Evolutionary conservation across 2,329 filamentous ascomycete species (phyloP).

Genomic region (Fusarium sp.): DNA sequence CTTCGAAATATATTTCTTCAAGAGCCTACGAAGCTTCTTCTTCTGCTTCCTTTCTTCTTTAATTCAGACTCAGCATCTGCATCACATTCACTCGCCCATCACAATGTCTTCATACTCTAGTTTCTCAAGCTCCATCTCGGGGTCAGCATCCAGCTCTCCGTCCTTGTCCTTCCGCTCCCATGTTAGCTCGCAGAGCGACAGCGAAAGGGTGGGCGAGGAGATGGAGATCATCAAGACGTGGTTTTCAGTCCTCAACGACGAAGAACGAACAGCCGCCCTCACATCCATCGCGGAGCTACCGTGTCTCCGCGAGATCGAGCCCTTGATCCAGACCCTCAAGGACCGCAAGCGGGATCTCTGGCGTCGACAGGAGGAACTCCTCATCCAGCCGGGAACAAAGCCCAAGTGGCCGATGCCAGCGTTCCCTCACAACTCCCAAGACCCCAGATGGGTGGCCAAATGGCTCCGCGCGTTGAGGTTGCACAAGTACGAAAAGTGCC

Average conservation of each 20-base stretch:
- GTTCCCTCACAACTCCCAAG: conserved; percentile 38
- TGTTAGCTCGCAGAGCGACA: conserved; percentile 15
- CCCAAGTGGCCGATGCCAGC: conserved; percentile 42
- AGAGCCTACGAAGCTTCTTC: neutral
- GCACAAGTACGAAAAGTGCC: conserved; percentile 42
- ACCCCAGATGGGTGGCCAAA: conserved; percentile 42
- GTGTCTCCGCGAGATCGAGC: conserved; percentile 42
- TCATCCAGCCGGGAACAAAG: conserved; percentile 38
- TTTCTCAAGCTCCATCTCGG: conserved; percentile 30
- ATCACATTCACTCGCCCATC: neutral
- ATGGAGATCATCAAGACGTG: conserved; percentile 42
- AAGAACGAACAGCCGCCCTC: conserved; percentile 36
- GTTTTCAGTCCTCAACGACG: conserved; percentile 41
- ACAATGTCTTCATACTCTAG: conserved; percentile 39
- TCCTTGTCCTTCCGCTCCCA: conserved; percentile 26
- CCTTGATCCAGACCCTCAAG: conserved; percentile 42
- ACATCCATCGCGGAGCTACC: conserved; percentile 40
- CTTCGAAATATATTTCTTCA: conserved; percentile 5
- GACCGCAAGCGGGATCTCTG: conserved; percentile 42
- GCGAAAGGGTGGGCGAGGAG: conserved; percentile 33
- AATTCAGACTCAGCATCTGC: neutral
- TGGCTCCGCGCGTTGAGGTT: conserved; percentile 43
- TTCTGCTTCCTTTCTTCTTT: neutral
- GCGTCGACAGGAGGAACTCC: conserved; percentile 40
- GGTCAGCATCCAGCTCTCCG: conserved; percentile 40